Conservation (phyloP, 2,329 filamentous ascomycete species). For the Colletotrichum theobromicola region DNA sequence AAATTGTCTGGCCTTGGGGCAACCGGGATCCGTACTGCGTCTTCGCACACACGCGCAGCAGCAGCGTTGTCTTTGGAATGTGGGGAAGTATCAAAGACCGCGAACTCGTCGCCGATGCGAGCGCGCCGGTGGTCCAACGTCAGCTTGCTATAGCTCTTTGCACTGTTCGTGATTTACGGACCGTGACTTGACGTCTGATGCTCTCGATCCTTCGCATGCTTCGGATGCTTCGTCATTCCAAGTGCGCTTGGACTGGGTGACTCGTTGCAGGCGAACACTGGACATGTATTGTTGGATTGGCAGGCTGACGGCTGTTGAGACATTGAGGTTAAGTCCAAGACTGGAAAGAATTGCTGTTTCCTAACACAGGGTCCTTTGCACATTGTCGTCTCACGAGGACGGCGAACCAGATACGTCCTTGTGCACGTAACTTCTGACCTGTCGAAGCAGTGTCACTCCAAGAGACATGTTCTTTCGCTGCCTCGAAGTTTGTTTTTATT, state of each 20-base stretch:
- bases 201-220: background rate
- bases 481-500: background rate
- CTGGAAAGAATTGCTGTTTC: background rate
- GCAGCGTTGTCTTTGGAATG: background rate
- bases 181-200: background rate
- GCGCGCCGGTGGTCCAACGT: background rate
- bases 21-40: background rate
- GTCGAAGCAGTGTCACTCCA: background rate
- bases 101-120: background rate
- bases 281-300: background rate
- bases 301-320: background rate
- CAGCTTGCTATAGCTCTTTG: background rate
- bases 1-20: background rate
- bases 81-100: background rate
- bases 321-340: background rate
- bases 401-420: background rate
- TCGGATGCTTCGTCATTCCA: background rate
- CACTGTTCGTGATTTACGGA: background rate
- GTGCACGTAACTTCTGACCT: background rate
- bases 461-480: background rate
- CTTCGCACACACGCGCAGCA: background rate
- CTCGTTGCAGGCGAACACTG: background rate
- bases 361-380: background rate
- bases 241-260: background rate
- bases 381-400: background rate